Conservation (phyloP, 345 rosid genomes). For the Moricandia arvensis region DNA sequence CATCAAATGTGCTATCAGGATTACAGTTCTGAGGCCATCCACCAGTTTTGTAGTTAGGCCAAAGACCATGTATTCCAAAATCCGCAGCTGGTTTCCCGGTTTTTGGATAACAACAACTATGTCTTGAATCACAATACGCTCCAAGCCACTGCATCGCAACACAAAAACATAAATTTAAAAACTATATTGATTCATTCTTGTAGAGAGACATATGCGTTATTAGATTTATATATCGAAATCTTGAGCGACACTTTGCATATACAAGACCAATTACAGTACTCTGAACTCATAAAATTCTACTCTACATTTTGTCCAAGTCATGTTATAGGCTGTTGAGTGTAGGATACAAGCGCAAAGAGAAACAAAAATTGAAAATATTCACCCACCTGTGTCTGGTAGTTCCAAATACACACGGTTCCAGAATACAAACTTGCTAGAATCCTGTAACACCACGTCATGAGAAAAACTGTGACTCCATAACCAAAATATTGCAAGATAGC, state of each 20-base stretch:
- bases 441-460: no score
- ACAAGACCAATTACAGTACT: neutral
- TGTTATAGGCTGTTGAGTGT: no score
- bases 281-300: no score
- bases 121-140: conserved; percentile 73
- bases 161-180: conserved; percentile 5
- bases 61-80: conserved; percentile 89
- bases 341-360: no score
- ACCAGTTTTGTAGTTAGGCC: conserved; percentile 87
- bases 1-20: conserved; percentile 50
- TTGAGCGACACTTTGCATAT: conserved; percentile 46
- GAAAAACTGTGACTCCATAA: no score
- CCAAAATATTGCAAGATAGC: no score
- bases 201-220: no score
- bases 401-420: no score
- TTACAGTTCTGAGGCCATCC: conserved; percentile 84
- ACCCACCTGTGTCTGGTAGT: no score
- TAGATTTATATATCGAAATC: conserved; percentile 50
- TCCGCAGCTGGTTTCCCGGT: conserved; percentile 88
- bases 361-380: no score
- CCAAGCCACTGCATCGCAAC: conserved; percentile 77
- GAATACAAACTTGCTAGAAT: no score
- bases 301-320: no score
- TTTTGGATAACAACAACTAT: conserved; percentile 77
- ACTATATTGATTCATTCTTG: neutral